Evolutionary conservation across 108 stramenopile species (phyloP).

Genomic region (Cyclotella atomus): DNA sequence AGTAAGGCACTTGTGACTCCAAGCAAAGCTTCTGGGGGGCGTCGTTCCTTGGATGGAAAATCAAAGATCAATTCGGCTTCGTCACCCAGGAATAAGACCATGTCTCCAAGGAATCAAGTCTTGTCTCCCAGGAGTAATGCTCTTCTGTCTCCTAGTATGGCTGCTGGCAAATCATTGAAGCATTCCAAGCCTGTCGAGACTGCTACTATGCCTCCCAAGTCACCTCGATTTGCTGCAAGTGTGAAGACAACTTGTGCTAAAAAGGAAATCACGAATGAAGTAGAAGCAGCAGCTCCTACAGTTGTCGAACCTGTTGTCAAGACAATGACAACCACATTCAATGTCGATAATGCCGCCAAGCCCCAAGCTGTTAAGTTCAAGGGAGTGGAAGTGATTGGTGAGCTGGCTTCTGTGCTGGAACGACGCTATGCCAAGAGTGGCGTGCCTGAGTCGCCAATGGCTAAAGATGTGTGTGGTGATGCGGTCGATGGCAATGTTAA

Average conservation of each 20-base stretch:
- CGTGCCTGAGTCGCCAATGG: background rate
- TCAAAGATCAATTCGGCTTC: background rate
- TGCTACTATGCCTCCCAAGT: background rate
- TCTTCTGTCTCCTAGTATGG: background rate
- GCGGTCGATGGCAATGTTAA: no score
- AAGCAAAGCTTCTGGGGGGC: background rate
- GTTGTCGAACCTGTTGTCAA: no score
- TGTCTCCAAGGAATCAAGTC: background rate
- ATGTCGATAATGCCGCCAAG: background rate
- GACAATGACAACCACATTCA: background rate
- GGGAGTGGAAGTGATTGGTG: background rate
- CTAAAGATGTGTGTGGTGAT: background rate
- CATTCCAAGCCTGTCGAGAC: background rate
- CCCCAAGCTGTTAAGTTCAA: background rate
- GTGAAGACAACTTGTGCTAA: background rate
- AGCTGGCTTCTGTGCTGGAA: background rate
- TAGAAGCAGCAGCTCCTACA: background rate
- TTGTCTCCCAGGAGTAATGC: conserved; percentile 5
- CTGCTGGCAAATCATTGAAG: background rate
- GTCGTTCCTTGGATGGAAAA: background rate
- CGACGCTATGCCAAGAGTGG: background rate
- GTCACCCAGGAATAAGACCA: background rate
- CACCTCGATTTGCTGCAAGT: background rate
- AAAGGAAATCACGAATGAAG: background rate
- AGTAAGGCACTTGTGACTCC: background rate